phyloP scores from a whole-genome alignment of 108 stramenopile genomes.

The Skeletonema tropicum region DNA sequence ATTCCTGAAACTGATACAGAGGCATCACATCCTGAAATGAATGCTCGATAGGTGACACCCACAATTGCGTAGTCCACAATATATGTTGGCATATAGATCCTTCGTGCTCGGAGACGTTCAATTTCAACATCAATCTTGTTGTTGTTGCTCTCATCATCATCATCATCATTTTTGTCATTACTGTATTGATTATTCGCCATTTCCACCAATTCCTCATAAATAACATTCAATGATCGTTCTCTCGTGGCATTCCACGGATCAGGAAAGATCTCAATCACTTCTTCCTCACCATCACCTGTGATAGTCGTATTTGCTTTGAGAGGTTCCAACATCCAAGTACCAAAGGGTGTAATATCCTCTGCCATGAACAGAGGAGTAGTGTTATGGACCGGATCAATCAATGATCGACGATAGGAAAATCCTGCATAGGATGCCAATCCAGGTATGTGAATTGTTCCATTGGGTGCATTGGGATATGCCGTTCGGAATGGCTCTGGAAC shows the following conservation, averaged over 20 bases:
- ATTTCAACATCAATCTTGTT: slow-evolving; percentile 54
- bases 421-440: slow-evolving; percentile 81
- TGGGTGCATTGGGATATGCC: slow-evolving; percentile 43
- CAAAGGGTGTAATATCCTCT: slow-evolving; percentile 71
- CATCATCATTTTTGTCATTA: too few species aligned
- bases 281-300: slow-evolving; percentile 7
- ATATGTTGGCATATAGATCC: slow-evolving; percentile 85
- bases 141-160: neutral
- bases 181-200: slow-evolving; percentile 43
- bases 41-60: slow-evolving; percentile 73
- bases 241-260: slow-evolving; percentile 88
- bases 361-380: slow-evolving; percentile 79
- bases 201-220: slow-evolving; percentile 64
- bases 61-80: slow-evolving; percentile 75
- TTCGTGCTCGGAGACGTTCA: slow-evolving; percentile 64
- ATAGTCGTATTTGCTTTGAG: slow-evolving; percentile 22
- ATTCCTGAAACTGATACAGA: slow-evolving; percentile 70
- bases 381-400: slow-evolving; percentile 80
- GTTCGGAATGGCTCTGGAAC: slow-evolving; percentile 55
- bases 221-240: slow-evolving; percentile 59
- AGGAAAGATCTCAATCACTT: slow-evolving; percentile 59
- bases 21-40: slow-evolving; percentile 76
- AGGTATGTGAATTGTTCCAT: slow-evolving; percentile 64
- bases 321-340: slow-evolving; percentile 76
- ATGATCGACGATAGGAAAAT: slow-evolving; percentile 69